Percentiles rank a stretch among this genome's conserved stretches.
These are phyloP conservation scores for Populus davidiana DNA, from an alignment of 345 rosid genomes.

Conservation along the genomic window DNA sequence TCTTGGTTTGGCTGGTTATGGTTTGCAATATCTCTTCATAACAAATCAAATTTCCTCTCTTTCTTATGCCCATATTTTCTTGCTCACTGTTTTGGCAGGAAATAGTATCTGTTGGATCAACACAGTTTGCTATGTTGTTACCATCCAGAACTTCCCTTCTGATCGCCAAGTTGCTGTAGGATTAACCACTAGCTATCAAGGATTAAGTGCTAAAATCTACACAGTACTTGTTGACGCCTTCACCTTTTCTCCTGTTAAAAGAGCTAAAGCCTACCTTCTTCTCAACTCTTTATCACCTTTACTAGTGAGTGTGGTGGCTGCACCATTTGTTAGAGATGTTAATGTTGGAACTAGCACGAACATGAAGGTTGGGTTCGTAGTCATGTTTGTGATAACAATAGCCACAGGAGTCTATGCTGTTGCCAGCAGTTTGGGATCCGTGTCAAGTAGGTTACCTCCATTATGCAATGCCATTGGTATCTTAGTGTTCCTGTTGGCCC, in stretches of 20 bases:
- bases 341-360: conserved; percentile 1
- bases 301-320: conserved; percentile 30
- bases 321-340: conserved; percentile 39
- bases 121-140: conserved; percentile 64
- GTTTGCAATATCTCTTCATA: conserved; percentile 69
- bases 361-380: conserved; percentile 32
- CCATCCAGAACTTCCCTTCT: conserved; percentile 47
- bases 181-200: conserved; percentile 68
- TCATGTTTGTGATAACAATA: conserved; percentile 49
- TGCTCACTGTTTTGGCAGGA: conserved; percentile 70
- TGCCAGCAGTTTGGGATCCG: conserved; percentile 44
- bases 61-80: conserved; percentile 52
- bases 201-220: conserved; percentile 75
- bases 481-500: conserved; percentile 42
- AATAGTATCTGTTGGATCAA: conserved; percentile 98
- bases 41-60: conserved; percentile 38
- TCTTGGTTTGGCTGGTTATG: conserved; percentile 71
- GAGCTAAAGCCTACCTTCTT: conserved; percentile 55
- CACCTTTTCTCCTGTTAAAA: conserved; percentile 25
- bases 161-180: conserved; percentile 69
- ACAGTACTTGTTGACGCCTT: conserved; percentile 51
- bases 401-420: conserved; percentile 70
- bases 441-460: conserved; percentile 24
- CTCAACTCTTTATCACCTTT: conserved; percentile 61
- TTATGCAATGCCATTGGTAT: conserved; percentile 43